These are phyloP conservation scores for Apiospora saccharicola DNA, from an alignment of 2,329 filamentous ascomycete genomes.

Conservation along the genomic window DNA sequence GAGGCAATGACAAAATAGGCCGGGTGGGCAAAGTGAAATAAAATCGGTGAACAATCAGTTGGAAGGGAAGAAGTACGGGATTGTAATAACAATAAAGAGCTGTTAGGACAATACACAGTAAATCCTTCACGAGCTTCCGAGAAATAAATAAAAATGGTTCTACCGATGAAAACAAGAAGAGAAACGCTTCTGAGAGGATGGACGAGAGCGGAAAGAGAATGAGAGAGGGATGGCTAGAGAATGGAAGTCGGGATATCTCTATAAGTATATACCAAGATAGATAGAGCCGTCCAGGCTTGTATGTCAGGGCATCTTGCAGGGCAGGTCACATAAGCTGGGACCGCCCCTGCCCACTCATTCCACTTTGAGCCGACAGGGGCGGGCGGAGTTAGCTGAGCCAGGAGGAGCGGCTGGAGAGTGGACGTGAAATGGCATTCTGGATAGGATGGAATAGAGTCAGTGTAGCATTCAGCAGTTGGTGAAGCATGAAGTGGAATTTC, in stretches of 20 bases:
- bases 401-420: not conserved
- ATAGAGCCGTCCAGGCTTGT: not conserved
- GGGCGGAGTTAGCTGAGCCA: constrained; percentile 18
- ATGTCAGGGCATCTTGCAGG: not conserved
- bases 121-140: constrained; percentile 20
- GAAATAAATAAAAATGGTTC: constrained; percentile 16
- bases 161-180: constrained; percentile 25
- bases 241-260: not conserved
- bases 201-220: constrained; percentile 10
- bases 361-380: not conserved
- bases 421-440: not conserved
- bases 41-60: constrained; percentile 14
- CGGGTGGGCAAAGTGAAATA: constrained; percentile 16
- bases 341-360: not conserved
- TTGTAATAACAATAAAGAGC: constrained; percentile 21
- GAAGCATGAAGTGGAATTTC: constrained; percentile 25
- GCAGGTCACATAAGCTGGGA: not conserved
- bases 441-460: not conserved
- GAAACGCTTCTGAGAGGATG: constrained; percentile 24
- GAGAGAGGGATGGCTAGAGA: not conserved
- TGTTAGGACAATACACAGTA: constrained; percentile 23
- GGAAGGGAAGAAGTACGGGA: constrained; percentile 13
- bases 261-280: constrained; percentile 4
- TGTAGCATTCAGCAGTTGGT: constrained; percentile 9
- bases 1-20: not conserved